Conservation (phyloP, 768 basidiomycete genomes). For the Phylloporus sp. region DNA sequence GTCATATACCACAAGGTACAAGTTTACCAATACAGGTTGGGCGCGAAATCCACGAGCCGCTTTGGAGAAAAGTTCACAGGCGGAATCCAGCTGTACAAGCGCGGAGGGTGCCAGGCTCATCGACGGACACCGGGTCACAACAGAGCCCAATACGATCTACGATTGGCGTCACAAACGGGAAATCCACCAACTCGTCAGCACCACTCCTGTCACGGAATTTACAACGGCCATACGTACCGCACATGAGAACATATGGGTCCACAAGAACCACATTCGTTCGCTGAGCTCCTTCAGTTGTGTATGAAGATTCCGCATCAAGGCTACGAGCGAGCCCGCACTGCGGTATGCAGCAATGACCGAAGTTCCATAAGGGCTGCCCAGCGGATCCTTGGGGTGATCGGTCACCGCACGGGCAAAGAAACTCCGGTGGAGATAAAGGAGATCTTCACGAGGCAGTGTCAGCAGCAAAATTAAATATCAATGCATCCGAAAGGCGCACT, state of each 20-base stretch:
- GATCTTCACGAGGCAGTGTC: slow-evolving; percentile 37
- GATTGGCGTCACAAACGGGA: slow-evolving; percentile 1
- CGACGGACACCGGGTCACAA: slow-evolving; percentile 73
- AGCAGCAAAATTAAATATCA: too few relatives aligned
- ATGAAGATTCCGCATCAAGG: slow-evolving; percentile 64
- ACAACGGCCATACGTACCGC: slow-evolving; percentile 40
- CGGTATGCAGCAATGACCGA: slow-evolving; percentile 73
- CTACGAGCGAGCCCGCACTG: slow-evolving; percentile 66
- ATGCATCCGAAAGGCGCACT: slow-evolving; percentile 39
- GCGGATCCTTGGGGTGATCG: slow-evolving; percentile 68
- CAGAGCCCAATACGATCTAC: slow-evolving; percentile 65
- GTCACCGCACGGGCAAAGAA: slow-evolving; percentile 71
- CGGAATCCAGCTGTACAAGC: slow-evolving; percentile 66
- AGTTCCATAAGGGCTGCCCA: slow-evolving; percentile 67
- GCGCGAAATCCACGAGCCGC: slow-evolving; percentile 63
- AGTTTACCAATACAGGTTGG: slow-evolving; percentile 55
- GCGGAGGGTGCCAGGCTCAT: slow-evolving; percentile 76
- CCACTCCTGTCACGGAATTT: slow-evolving; percentile 9
- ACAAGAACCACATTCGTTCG: slow-evolving; percentile 58
- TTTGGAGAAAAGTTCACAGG: slow-evolving; percentile 69
- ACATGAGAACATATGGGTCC: slow-evolving; percentile 52
- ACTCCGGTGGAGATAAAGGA: slow-evolving; percentile 66
- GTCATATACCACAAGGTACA: background rate
- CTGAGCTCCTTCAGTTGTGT: slow-evolving; percentile 58
- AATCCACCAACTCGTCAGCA: slow-evolving; percentile 14